These are phyloP conservation scores for Venturia asperata DNA, from an alignment of 2,329 filamentous ascomycete genomes.

Conservation along the genomic window DNA sequence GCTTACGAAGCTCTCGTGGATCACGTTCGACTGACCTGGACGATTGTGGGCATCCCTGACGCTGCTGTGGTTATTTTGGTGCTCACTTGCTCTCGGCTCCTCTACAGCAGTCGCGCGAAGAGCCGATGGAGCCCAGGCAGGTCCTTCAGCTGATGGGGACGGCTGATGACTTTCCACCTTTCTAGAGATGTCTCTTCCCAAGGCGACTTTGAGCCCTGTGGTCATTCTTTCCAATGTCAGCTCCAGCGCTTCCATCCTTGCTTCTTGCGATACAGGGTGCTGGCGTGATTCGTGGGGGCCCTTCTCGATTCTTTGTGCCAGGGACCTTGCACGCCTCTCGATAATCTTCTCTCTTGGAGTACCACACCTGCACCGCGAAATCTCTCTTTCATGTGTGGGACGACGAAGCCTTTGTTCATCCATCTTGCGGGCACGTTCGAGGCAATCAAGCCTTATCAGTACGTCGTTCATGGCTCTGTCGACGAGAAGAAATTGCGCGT, in stretches of 20 bases:
- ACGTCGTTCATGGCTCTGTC: slow-evolving; percentile 5
- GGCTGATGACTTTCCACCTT: background rate
- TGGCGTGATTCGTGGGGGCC: background rate
- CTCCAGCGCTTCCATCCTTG: background rate
- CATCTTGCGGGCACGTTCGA: slow-evolving; percentile 1
- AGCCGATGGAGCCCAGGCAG: background rate
- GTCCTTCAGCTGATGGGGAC: background rate
- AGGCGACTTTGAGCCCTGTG: background rate
- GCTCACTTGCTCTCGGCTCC: background rate
- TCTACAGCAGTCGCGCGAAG: background rate
- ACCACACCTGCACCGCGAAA: background rate
- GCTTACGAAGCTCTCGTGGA: background rate
- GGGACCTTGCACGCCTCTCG: slow-evolving; percentile 1
- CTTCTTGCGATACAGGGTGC: background rate
- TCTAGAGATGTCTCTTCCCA: background rate
- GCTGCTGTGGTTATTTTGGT: background rate
- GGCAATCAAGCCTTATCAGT: slow-evolving; percentile 2
- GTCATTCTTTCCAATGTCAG: slow-evolving; percentile 3
- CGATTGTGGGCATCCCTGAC: background rate
- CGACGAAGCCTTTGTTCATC: background rate
- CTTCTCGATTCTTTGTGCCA: background rate
- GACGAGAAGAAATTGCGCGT: slow-evolving; percentile 1
- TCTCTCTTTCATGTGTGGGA: background rate
- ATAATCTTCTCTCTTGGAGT: slow-evolving; percentile 8
- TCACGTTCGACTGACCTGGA: background rate